Evolutionary conservation across 78 protist genomes (phyloP).

Genomic region (Pigoraptor vietnamica): DNA sequence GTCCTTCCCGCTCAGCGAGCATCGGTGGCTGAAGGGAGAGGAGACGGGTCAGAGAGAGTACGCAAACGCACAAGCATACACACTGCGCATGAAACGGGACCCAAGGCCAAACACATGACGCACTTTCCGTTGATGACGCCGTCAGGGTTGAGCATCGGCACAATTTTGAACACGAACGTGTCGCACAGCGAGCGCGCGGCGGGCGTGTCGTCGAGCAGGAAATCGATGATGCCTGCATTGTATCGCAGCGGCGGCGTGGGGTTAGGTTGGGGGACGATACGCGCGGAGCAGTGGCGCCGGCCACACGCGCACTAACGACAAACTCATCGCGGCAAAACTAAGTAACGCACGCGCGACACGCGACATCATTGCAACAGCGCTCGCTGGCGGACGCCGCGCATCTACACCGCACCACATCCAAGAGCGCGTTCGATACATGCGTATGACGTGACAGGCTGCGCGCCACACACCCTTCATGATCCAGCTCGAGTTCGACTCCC

Average conservation of each 20-base stretch:
- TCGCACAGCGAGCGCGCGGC: slow-evolving; percentile 24
- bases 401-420: neutral
- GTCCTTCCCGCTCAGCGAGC: slow-evolving; percentile 46
- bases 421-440: neutral
- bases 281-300: no score
- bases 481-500: slow-evolving; percentile 72
- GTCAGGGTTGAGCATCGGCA: slow-evolving; percentile 81
- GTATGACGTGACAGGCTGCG: neutral
- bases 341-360: no score
- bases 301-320: neutral
- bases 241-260: no score
- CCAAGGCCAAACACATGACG: no score
- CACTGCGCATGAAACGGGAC: no score
- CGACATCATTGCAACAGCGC: no score
- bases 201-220: slow-evolving; percentile 7
- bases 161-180: slow-evolving; percentile 47
- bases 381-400: no score
- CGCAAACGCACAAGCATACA: no score
- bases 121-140: slow-evolving; percentile 62
- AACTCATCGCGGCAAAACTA: no score
- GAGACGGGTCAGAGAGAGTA: no score
- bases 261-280: no score
- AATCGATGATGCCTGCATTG: neutral
- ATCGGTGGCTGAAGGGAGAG: slow-evolving; percentile 57
- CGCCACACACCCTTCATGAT: slow-evolving; percentile 22